Percentiles rank a stretch among this genome's conserved stretches.
Evolutionary conservation across 2,329 filamentous ascomycete genomes (phyloP).

Genomic region (Aspergillus hiratsukae): DNA sequence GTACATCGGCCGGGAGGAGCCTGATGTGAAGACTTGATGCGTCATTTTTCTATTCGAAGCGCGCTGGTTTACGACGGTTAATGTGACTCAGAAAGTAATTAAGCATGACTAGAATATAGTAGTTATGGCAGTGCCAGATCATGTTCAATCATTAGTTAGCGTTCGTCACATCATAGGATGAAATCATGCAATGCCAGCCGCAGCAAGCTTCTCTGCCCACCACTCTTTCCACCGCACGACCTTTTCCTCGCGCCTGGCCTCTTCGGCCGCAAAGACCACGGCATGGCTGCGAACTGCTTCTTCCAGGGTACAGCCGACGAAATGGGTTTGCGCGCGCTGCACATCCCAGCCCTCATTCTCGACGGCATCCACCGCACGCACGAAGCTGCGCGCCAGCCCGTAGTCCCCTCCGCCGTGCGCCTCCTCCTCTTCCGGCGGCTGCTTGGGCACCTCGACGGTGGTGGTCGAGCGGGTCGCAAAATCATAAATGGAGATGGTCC

Average conservation of each 20-base stretch:
- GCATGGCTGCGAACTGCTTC: slow-evolving; percentile 88
- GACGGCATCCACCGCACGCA: slow-evolving; percentile 74
- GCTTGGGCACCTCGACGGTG: slow-evolving; percentile 56
- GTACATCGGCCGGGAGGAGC: slow-evolving; percentile 85
- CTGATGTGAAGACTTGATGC: slow-evolving; percentile 85
- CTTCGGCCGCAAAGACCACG: slow-evolving; percentile 89
- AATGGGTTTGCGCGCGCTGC: slow-evolving; percentile 65
- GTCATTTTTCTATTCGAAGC: neutral
- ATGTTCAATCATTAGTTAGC: neutral
- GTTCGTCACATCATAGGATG: slow-evolving; percentile 5
- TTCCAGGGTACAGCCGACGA: slow-evolving; percentile 77
- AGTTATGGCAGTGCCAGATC: neutral
- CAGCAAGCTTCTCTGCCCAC: slow-evolving; percentile 59
- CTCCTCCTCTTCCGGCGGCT: slow-evolving; percentile 52
- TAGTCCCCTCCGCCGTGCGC: slow-evolving; percentile 73
- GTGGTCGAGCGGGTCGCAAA: slow-evolving; percentile 57
- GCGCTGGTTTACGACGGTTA: neutral
- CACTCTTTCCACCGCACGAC: slow-evolving; percentile 72
- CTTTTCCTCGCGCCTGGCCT: slow-evolving; percentile 65
- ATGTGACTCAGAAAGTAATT: neutral
- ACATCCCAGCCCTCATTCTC: slow-evolving; percentile 65
- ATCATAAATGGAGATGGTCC: slow-evolving; percentile 68
- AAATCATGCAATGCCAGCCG: slow-evolving; percentile 1
- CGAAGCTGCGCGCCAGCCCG: slow-evolving; percentile 76
- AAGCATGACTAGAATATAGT: neutral